These are phyloP conservation scores for Cercospora sp. DNA, from an alignment of 2,329 filamentous ascomycete species.

Conservation along the genomic window DNA sequence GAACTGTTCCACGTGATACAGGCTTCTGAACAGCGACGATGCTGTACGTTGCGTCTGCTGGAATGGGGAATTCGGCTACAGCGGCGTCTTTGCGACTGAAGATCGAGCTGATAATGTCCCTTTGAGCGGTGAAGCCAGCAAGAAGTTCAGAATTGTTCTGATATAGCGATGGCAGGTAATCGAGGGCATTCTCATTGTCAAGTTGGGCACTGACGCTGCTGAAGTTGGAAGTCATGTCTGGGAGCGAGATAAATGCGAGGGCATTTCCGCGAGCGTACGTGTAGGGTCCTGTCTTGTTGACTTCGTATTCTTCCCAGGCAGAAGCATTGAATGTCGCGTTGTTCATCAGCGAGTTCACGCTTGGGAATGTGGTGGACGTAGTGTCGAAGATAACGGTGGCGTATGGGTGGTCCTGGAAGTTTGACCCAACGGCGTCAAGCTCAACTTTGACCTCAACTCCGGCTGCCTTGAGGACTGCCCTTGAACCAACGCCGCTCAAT, in stretches of 20 bases:
- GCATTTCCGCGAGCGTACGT: conserved; percentile 23
- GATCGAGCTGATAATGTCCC: neutral
- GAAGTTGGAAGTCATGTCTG: conserved; percentile 19
- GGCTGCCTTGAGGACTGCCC: conserved; percentile 14
- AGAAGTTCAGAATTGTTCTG: neutral
- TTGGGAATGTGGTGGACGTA: neutral
- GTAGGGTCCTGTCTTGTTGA: conserved; percentile 19
- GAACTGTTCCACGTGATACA: conserved; percentile 30
- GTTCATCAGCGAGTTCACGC: neutral
- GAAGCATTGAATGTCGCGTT: conserved; percentile 16
- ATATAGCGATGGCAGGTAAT: conserved; percentile 2
- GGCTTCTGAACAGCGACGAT: conserved; percentile 23
- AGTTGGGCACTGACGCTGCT: neutral
- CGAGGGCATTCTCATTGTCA: neutral
- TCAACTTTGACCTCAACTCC: conserved; percentile 17
- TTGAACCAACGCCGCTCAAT: conserved; percentile 58
- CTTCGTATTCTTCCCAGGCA: conserved; percentile 17
- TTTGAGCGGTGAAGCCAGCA: conserved; percentile 5
- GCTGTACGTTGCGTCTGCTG: conserved; percentile 1
- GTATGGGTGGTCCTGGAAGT: conserved; percentile 30
- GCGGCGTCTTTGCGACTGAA: neutral
- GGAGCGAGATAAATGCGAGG: conserved; percentile 28
- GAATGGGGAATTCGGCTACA: conserved; percentile 8
- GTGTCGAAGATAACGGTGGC: conserved; percentile 2
- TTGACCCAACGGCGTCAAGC: conserved; percentile 36